Conservation (phyloP, 495 filamentous ascomycete genomes). For the Hypoxylon intermedium region DNA sequence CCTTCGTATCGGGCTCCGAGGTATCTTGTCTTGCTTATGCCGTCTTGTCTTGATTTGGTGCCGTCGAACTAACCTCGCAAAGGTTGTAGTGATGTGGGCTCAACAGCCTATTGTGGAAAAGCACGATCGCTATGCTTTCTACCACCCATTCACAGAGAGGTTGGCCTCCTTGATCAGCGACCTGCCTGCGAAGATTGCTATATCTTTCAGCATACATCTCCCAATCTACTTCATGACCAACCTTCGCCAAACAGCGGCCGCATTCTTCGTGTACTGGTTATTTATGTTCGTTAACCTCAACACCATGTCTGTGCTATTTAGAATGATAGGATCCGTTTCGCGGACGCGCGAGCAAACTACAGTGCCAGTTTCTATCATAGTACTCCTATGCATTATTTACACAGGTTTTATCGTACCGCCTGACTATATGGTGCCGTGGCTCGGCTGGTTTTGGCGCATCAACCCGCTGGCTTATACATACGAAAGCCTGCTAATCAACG, state of each 20-base stretch:
- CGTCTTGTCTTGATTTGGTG: no score
- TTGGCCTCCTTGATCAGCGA: slow-evolving; percentile 66
- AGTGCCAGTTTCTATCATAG: slow-evolving; percentile 72
- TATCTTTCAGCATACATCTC: slow-evolving; percentile 56
- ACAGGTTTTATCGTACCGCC: slow-evolving; percentile 81
- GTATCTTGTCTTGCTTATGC: no score
- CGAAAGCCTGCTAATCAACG: slow-evolving; percentile 80
- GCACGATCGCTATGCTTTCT: slow-evolving; percentile 70
- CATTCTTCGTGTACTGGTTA: slow-evolving; percentile 71
- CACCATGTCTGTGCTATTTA: slow-evolving; percentile 67
- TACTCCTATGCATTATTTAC: slow-evolving; percentile 77
- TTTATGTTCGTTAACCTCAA: slow-evolving; percentile 62
- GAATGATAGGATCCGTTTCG: slow-evolving; percentile 72
- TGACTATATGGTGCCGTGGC: slow-evolving; percentile 78
- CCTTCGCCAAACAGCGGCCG: slow-evolving; percentile 56
- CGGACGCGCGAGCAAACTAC: slow-evolving; percentile 75
- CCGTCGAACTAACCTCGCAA: not conserved
- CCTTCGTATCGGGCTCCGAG: slow-evolving; percentile 54
- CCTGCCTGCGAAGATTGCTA: slow-evolving; percentile 59
- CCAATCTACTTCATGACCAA: slow-evolving; percentile 67
- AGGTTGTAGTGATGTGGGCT: slow-evolving; percentile 49
- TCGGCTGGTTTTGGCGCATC: slow-evolving; percentile 80
- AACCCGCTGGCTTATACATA: slow-evolving; percentile 83
- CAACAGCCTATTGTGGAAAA: slow-evolving; percentile 71
- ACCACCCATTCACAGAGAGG: slow-evolving; percentile 67